Base-by-base conservation (phyloP, 768 basidiomycete species). In the Psilocybe azurescens region DNA sequence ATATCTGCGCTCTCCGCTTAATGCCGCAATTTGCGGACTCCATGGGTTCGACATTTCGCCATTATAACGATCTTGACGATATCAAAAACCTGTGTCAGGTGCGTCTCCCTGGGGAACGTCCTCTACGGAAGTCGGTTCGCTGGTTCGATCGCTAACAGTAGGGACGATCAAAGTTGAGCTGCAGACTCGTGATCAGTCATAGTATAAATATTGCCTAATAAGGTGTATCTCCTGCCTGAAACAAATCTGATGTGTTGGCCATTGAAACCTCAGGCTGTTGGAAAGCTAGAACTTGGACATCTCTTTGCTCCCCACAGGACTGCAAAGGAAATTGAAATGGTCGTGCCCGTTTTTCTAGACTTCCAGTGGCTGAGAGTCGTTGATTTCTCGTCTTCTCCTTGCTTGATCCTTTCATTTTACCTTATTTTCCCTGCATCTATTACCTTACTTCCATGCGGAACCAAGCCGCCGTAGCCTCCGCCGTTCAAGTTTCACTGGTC, bases 381-480 rank as follows among this genome's bases (percentile, higher is more conserved):
- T 38, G 20, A 24, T 16, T 28, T 39, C 41, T 16, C 36, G 20
- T n/a, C 33, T 20, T 38, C 14, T 18, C 20, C 28, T 44, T 20
- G 54, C 14, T 11, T 10, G 41, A n/a, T 44, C 54, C 41, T 44
- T 44, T 44, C 41, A 44, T 14, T 39, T 39, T 28, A 55, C 38
- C 38, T 44, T 16, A 38, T 38, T 33, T 14, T 18, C 18, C 7
- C 24, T 44, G 55, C 28, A 16, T 51, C 55, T 48, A 56, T 60
- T 47, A 60, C 63, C 44, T 51, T 46, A 49, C 44, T 48, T 11
- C 47, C 39, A 32, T 54, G 48, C 14, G 28, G 24, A 18, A 36
- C 47, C 50, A 52, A 52, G 50, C 48, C 48, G 48, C 18, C 11
- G 11, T 36, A 36, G 33, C 52, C 32, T 56, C n/a, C 29, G 32